These are phyloP conservation scores for Colletotrichum limetticola DNA, from an alignment of 2,329 filamentous ascomycete species.

Conservation along the genomic window DNA sequence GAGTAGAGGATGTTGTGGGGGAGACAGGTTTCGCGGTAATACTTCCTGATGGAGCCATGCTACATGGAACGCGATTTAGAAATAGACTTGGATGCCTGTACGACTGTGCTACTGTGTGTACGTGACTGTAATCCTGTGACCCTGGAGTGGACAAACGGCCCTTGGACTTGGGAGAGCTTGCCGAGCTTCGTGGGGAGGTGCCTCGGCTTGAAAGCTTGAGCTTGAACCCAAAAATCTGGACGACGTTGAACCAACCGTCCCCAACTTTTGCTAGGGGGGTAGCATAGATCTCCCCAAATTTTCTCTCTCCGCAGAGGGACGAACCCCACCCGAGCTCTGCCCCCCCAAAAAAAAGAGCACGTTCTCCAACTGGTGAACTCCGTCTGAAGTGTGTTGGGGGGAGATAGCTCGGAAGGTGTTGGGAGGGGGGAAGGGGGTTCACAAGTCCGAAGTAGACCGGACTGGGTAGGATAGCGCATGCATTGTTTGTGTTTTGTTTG, in stretches of 20 bases:
- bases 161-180: too few species aligned
- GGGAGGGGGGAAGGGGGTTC: not conserved
- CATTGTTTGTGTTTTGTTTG: not conserved
- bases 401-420: constrained; percentile 27
- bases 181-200: not conserved
- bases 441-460: not conserved
- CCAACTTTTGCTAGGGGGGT: not conserved
- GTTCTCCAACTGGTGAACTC: constrained; percentile 19
- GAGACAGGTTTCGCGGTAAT: constrained; percentile 20
- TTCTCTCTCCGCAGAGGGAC: constrained; percentile 20
- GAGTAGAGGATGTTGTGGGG: not conserved
- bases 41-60: constrained; percentile 20
- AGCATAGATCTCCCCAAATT: constrained; percentile 17
- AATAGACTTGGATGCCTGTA: constrained; percentile 31
- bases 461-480: constrained; percentile 20
- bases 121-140: not conserved
- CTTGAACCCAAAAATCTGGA: not conserved
- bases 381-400: constrained; percentile 29
- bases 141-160: not conserved
- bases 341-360: constrained; percentile 1
- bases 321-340: constrained; percentile 16
- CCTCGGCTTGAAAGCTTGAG: not conserved
- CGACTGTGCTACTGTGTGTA: not conserved
- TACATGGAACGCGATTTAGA: constrained; percentile 27
- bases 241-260: not conserved